Evolutionary conservation across 1,284 basidiomycete genomes (phyloP).

Genomic region (Mycosarcoma maydis): DNA sequence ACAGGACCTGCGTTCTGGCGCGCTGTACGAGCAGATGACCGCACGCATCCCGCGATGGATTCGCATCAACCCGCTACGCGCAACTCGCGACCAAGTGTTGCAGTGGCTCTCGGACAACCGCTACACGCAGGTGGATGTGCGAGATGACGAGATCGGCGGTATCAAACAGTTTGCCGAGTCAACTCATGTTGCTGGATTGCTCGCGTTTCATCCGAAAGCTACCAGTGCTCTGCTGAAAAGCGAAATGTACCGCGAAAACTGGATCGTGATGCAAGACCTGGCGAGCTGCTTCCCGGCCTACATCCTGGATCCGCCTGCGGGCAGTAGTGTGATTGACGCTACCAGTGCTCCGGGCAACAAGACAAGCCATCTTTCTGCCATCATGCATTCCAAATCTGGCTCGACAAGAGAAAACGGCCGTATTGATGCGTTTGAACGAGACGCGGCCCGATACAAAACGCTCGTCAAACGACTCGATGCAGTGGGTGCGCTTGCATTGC

Average conservation of each 20-base stretch:
- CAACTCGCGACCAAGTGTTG: slow-evolving; percentile 69
- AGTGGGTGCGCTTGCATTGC: slow-evolving; percentile 15
- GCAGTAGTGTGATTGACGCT: slow-evolving; percentile 79
- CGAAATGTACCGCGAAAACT: slow-evolving; percentile 75
- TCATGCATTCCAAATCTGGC: slow-evolving; percentile 66
- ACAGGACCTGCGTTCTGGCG: slow-evolving; percentile 56
- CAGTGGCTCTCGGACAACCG: slow-evolving; percentile 71
- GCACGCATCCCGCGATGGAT: slow-evolving; percentile 61
- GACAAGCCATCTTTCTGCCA: slow-evolving; percentile 88
- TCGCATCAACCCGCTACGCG: slow-evolving; percentile 52
- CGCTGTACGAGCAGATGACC: slow-evolving; percentile 38
- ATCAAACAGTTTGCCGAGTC: slow-evolving; percentile 63
- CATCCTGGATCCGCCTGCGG: slow-evolving; percentile 68
- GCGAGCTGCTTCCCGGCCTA: slow-evolving; percentile 95
- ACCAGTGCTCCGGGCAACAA: slow-evolving; percentile 99
- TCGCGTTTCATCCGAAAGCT: slow-evolving; percentile 76
- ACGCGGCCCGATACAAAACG: slow-evolving; percentile 31
- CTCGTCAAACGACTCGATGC: slow-evolving; percentile 22
- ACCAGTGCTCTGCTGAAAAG: slow-evolving; percentile 52
- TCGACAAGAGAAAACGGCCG: not conserved
- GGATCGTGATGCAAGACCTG: slow-evolving; percentile 93
- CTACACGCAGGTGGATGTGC: slow-evolving; percentile 27
- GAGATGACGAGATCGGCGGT: slow-evolving; percentile 36
- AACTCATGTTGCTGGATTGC: slow-evolving; percentile 78
- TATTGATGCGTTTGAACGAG: slow-evolving; percentile 58